Evolutionary conservation across 306 rosid species (phyloP).

Genomic region (Carpinus viminea): DNA sequence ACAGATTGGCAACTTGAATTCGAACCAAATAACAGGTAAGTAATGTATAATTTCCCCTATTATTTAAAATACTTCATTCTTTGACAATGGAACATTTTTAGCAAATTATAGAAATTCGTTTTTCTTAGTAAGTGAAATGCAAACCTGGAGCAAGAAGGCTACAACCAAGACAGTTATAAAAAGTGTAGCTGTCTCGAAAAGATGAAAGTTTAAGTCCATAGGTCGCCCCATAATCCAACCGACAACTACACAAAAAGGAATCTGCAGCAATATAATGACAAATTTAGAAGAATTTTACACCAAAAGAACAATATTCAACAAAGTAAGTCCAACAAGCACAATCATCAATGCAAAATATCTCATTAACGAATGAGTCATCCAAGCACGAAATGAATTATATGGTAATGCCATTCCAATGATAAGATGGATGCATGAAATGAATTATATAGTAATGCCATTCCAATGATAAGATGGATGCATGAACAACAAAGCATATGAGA

Average conservation of each 20-base stretch:
- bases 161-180: conserved; percentile 70
- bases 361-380: background rate
- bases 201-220: conserved; percentile 82
- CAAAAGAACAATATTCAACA: conserved; percentile 1
- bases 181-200: conserved; percentile 77
- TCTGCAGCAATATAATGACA: conserved; percentile 50
- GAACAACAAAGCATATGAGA: background rate
- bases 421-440: background rate
- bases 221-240: conserved; percentile 74
- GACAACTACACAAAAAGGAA: conserved; percentile 73
- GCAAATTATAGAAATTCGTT: background rate
- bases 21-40: background rate
- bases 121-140: conserved; percentile 18
- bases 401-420: background rate
- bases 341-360: background rate
- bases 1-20: background rate
- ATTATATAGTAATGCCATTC: background rate
- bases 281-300: background rate
- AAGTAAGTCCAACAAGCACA: background rate
- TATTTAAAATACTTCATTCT: background rate
- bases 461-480: background rate
- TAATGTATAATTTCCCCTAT: background rate
- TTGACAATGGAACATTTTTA: background rate
- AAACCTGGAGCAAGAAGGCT: conserved; percentile 81
- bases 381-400: background rate